Evolutionary conservation across 2,329 filamentous ascomycete species (phyloP).

Genomic region (Ophidiomyces ophidiicola): DNA sequence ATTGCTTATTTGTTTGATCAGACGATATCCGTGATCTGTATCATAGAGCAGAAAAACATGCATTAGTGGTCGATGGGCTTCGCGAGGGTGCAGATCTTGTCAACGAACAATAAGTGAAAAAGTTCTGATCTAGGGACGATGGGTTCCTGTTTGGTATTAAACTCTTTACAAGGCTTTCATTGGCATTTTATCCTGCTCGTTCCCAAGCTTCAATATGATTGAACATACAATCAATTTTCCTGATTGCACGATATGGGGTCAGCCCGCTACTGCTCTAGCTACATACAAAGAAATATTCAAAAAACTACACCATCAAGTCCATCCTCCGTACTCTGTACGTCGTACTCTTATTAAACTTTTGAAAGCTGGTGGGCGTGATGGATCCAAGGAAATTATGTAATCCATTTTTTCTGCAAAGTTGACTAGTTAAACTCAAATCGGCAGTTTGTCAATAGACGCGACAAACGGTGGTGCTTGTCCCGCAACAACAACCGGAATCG

Average conservation of each 20-base stretch:
- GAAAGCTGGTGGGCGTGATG: too few species aligned
- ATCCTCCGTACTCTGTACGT: too few species aligned
- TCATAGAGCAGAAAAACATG: conserved; percentile 64
- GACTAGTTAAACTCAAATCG: conserved; percentile 1
- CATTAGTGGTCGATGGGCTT: conserved; percentile 72
- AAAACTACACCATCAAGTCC: too few species aligned
- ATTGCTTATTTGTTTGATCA: conserved; percentile 16
- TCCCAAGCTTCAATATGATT: neutral
- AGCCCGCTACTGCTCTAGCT: too few species aligned
- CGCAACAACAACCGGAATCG: conserved; percentile 9
- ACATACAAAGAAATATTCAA: too few species aligned
- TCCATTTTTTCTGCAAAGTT: too few species aligned
- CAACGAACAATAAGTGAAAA: conserved; percentile 46
- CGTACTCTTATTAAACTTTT: too few species aligned
- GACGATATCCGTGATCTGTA: conserved; percentile 96
- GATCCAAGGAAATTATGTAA: too few species aligned
- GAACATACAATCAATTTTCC: neutral
- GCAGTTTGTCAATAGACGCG: conserved; percentile 10
- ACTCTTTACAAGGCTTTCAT: neutral
- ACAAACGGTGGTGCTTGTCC: neutral
- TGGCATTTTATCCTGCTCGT: conserved; percentile 1
- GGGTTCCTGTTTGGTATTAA: conserved; percentile 1
- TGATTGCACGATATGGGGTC: too few species aligned
- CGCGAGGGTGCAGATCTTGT: conserved; percentile 64
- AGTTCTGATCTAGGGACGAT: neutral